These are phyloP conservation scores for Aspergillus fijiensis DNA, from an alignment of 2,329 filamentous ascomycete genomes.

Conservation along the genomic window DNA sequence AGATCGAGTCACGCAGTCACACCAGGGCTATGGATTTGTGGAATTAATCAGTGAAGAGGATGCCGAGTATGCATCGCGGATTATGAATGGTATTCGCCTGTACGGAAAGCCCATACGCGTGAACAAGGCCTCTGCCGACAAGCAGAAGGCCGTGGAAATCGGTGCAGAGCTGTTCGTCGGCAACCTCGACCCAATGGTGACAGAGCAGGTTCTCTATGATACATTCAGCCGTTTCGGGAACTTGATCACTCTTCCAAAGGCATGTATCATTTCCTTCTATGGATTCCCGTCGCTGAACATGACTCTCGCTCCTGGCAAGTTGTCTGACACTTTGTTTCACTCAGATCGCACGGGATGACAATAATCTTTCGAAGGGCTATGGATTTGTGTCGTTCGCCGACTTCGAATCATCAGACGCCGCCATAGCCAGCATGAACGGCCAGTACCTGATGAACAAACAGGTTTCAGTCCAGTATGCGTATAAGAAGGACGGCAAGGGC, in stretches of 20 bases:
- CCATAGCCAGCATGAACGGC: constrained; percentile 88
- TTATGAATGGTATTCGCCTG: constrained; percentile 93
- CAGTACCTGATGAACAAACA: constrained; percentile 98
- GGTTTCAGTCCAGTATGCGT: constrained; percentile 94
- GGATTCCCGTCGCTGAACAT: no score
- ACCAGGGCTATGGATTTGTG: constrained; percentile 98
- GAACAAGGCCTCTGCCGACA: constrained; percentile 91
- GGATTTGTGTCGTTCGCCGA: constrained; percentile 91
- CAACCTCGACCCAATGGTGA: constrained; percentile 89
- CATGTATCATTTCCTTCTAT: constrained; percentile 38
- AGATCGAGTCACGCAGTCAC: constrained; percentile 92
- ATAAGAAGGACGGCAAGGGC: constrained; percentile 98
- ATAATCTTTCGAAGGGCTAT: constrained; percentile 87
- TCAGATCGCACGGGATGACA: constrained; percentile 76
- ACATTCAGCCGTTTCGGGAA: constrained; percentile 91
- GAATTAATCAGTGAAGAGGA: constrained; percentile 95
- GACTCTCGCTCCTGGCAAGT: constrained; percentile 5
- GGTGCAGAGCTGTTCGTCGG: constrained; percentile 96
- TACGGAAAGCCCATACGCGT: constrained; percentile 94
- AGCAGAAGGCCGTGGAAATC: constrained; percentile 88
- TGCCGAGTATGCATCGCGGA: constrained; percentile 92
- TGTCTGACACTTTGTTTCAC: constrained; percentile 23
- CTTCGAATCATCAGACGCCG: constrained; percentile 91
- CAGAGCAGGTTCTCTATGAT: constrained; percentile 94
- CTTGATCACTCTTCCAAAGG: constrained; percentile 81